Percentiles rank a stretch among this genome's conserved stretches.
phyloP scores from a whole-genome alignment of 345 rosid genomes.

The Hibiscus syriacus region DNA sequence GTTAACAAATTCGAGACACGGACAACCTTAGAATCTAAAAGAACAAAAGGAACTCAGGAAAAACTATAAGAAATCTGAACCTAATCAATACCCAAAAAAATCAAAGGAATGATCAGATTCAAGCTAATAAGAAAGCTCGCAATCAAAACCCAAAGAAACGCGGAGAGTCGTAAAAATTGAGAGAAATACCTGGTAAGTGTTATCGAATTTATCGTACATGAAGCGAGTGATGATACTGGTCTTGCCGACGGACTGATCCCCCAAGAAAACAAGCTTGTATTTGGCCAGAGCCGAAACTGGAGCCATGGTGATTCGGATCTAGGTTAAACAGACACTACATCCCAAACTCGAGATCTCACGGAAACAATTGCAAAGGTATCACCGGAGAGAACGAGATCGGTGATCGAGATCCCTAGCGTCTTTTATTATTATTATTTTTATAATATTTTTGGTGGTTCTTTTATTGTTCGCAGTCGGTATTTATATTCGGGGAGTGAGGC shows the following conservation, averaged over 20 bases:
- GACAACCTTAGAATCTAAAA: slow-evolving; percentile 7
- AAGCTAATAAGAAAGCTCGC: neutral
- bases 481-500: neutral
- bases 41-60: neutral
- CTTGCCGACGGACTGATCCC: slow-evolving; percentile 90
- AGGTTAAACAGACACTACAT: slow-evolving; percentile 8
- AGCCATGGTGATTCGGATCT: slow-evolving; percentile 49
- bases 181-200: slow-evolving; percentile 68
- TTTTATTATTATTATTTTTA: neutral
- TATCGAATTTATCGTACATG: slow-evolving; percentile 95
- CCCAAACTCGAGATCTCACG: slow-evolving; percentile 32
- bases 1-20: slow-evolving; percentile 12
- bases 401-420: slow-evolving; percentile 14
- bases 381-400: slow-evolving; percentile 31
- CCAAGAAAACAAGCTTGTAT: slow-evolving; percentile 91
- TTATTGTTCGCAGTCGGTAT: neutral
- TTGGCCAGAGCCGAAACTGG: slow-evolving; percentile 88
- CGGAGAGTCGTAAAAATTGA: neutral
- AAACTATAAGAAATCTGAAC: neutral
- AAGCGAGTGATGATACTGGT: slow-evolving; percentile 93
- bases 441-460: neutral
- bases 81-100: neutral
- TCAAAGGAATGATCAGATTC: slow-evolving; percentile 7
- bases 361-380: slow-evolving; percentile 1
- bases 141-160: neutral